Evolutionary conservation across 805 yeast genomes (phyloP), one percentile per base, ranked within the genome.

Genomic region (Pichia cephalocereana): DNA sequence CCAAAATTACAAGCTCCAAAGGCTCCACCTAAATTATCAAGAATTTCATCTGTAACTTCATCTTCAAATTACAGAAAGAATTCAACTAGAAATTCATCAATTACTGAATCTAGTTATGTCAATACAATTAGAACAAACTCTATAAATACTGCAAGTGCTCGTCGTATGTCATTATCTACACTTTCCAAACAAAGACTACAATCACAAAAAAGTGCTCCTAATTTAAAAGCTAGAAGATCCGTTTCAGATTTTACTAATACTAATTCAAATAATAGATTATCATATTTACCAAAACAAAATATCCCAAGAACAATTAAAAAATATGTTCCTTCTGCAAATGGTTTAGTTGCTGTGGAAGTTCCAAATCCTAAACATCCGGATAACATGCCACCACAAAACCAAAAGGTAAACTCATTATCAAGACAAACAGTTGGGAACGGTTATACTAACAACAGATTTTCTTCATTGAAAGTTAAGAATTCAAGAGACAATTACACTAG

Each of bases 261-360:
- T 4, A 43, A 23, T 39, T 18, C n/a, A 28, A 36, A 38, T 6
- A 48, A 17, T 37, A 38, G 38, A 26, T 19, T n/a, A 28, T 30
- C 17, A 34, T 36, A 17, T 37, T 19, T 23, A 44, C 6, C 36
- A 38, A 47, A 6, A 10, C 7, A 48, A 12, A 40, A 41, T 11
- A 46, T 54, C 17, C 69, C 70, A 14, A 75, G 68, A 47, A 82
- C 76, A 66, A 75, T 83, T 10, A 82, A 80, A 54, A 82, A 78
- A 53, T 84, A 83, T 65, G 72, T 84, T 42, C 91, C 93, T 2
- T 82, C 88, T 2, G 80, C 86, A 4, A 72, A 77, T 55, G 93
- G 93, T 14, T 70, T 84, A 47, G 75, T 81, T 44, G 71, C 82
- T 10, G 69, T 84, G 6, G 90, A 84, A 55, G 89, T 84, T 4